Evolutionary conservation across 1,284 basidiomycete genomes (phyloP), one percentile per base, ranked within the genome.

Genomic region (Takashimella koratensis): DNA sequence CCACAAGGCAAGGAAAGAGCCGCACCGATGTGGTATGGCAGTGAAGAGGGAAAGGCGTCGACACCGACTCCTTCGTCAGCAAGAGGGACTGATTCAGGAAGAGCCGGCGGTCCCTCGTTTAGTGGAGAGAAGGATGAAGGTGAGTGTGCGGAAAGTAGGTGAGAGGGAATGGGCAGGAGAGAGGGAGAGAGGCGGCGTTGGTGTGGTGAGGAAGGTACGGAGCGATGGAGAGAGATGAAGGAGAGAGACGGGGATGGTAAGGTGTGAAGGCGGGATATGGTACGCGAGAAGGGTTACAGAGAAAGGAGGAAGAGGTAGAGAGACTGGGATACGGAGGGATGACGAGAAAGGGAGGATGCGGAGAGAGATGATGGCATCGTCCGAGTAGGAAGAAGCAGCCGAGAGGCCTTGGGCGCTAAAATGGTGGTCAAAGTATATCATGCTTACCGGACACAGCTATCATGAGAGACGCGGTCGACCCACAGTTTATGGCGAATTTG

Each of bases 401-500:
- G n/a, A n/a, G n/a, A n/a, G n/a, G n/a, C n/a, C n/a, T n/a, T n/a
- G n/a, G n/a, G n/a, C n/a, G n/a, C n/a, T n/a, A n/a, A n/a, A n/a
- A n/a, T n/a, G n/a, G n/a, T n/a, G n/a, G n/a, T n/a, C n/a, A n/a
- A n/a, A n/a, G n/a, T n/a, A 16, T 36, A 16, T 36, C 30, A 36
- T 36, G 8, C 30, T 36, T 20, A n/a, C n/a, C n/a, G n/a, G n/a
- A n/a, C 5, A 20, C 63, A 90, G 89, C 76, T 3, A 84, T 90
- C 59, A 77, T 83, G 55, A 74, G 72, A 57, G 88, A 92, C 66
- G 82, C 83, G 5, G 79, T 78, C 59, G 89, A 92, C 68, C 87
- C 88, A 1, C 83, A 91, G 49, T 84, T 91, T 55, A 71, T 88
- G 65, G 78, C 83, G 26, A 90, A 89, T 64, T 75, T 93, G 47